Base-by-base conservation (phyloP, 2,329 filamentous ascomycete species). In the Colletotrichum orchidophilum region DNA sequence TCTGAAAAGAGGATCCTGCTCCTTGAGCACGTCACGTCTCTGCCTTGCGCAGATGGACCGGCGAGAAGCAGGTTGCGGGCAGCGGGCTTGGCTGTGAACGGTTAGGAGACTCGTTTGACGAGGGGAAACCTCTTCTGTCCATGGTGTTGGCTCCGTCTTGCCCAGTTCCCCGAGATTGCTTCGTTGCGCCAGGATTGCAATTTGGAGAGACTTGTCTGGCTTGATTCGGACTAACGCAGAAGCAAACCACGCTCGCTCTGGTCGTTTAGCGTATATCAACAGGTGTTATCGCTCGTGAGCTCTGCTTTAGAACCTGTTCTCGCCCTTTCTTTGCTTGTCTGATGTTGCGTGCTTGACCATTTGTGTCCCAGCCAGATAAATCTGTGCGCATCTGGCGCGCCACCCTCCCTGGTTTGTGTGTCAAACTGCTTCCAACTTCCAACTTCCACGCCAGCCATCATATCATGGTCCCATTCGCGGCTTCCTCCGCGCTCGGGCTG, bases 251-350 rank as follows among this genome's bases (percentile, higher is more conserved):
- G 60, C 49, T 18, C 39, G 60, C 49, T 18, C 66, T 18, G 29
- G 42, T 29, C 13, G 66, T 65, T 69, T 69, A 59, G 66, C 66
- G 42, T 69, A 64, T 65, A 69, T 69, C 64, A 69, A 59, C 31
- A 59, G 24, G 58, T 18, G 53, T 33, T 46, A 21, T 50, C 29
- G 66, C 53, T 69, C 54, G 66, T 26, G 42, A 64, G 66, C 53
- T 53, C 50, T 29, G 24, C 50, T 49, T 53, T 12, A 26, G n/a
- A 55, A 33, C 24, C 6, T 24, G 24, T 49, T 64, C 42, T 33
- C 29, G 26, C 52, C 26, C 8, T n/a, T 15, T 29, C 18, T 29
- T 31, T 29, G 8, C 27, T 31, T 15, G 52, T 29, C 52, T 29
- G 52, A 29, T 54, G 5, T 7, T 31, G 27, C 26, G 52, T 15